A percentile compares a stretch with the other conserved stretches of the same genome.
Evolutionary conservation across 2,329 filamentous ascomycete species (phyloP).

Genomic region (Monilinia vaccinii-corymbosi): DNA sequence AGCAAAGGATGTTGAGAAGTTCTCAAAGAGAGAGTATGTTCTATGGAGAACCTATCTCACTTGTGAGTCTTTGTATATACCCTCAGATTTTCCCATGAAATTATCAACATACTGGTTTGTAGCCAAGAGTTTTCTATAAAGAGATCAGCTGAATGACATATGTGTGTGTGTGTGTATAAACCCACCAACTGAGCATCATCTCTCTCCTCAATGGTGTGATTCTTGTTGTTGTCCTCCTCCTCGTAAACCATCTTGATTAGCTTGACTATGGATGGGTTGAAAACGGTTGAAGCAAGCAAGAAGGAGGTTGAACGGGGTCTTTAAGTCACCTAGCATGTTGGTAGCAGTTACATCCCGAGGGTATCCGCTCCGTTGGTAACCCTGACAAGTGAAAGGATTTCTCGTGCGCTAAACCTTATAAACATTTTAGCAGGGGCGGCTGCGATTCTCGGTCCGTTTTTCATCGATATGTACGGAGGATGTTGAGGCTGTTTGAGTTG

Average conservation of each 20-base stretch:
- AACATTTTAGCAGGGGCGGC: not conserved
- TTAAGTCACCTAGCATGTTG: not conserved
- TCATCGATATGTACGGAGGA: not conserved
- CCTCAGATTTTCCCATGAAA: not conserved
- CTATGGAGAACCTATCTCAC: slow-evolving; percentile 35
- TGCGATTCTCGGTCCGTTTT: not conserved
- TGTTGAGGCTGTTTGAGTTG: too few species aligned
- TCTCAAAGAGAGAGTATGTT: slow-evolving; percentile 48
- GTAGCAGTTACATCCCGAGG: not conserved
- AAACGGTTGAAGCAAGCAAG: not conserved
- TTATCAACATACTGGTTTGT: slow-evolving; percentile 39
- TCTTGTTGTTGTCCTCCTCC: slow-evolving; percentile 4
- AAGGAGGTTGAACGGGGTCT: not conserved
- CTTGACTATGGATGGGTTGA: not conserved
- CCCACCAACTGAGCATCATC: slow-evolving; percentile 11
- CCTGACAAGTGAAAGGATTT: not conserved
- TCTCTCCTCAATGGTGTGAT: slow-evolving; percentile 3
- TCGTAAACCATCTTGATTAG: not conserved
- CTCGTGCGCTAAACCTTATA: not conserved
- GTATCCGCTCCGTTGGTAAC: not conserved
- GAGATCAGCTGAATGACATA: slow-evolving; percentile 9
- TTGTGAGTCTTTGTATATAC: not conserved
- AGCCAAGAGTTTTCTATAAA: slow-evolving; percentile 40
- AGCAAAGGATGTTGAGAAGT: slow-evolving; percentile 50
- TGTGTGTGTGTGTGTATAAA: not conserved